These are phyloP conservation scores for Claviceps fusiformis DNA, from an alignment of 2,329 filamentous ascomycete species.

Conservation along the genomic window DNA sequence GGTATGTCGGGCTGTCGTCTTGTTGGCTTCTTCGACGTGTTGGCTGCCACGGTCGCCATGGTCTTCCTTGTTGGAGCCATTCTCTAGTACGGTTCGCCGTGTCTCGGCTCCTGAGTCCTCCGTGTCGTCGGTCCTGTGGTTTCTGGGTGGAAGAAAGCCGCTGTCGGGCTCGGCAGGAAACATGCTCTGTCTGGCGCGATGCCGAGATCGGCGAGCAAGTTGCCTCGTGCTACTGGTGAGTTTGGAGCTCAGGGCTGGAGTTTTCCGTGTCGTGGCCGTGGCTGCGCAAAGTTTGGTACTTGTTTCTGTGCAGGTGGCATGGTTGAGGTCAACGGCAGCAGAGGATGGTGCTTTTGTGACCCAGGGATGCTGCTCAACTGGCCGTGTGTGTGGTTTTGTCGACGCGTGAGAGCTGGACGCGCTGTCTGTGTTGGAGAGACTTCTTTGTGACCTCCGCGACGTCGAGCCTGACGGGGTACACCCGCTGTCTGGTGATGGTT, in stretches of 20 bases:
- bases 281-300: not conserved
- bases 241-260: not conserved
- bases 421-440: constrained; percentile 44
- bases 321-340: not conserved
- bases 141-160: not conserved
- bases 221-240: not conserved
- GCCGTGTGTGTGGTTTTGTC: constrained; percentile 34
- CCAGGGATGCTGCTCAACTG: constrained; percentile 12
- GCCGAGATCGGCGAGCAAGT: not conserved
- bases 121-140: not conserved
- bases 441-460: constrained; percentile 27
- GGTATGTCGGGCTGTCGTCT: not conserved
- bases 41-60: constrained; percentile 20
- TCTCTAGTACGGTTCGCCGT: not conserved
- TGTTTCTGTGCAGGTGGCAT: constrained; percentile 10
- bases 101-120: constrained; percentile 7
- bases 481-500: constrained; percentile 32
- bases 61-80: not conserved
- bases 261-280: not conserved
- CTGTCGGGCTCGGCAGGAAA: not conserved
- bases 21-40: not conserved
- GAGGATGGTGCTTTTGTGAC: not conserved
- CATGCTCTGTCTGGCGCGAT: not conserved
- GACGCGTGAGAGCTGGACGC: constrained; percentile 49
- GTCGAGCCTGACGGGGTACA: constrained; percentile 30